These are phyloP conservation scores for Paecilomyces variotii DNA, from an alignment of 2,329 filamentous ascomycete species.

Conservation along the genomic window DNA sequence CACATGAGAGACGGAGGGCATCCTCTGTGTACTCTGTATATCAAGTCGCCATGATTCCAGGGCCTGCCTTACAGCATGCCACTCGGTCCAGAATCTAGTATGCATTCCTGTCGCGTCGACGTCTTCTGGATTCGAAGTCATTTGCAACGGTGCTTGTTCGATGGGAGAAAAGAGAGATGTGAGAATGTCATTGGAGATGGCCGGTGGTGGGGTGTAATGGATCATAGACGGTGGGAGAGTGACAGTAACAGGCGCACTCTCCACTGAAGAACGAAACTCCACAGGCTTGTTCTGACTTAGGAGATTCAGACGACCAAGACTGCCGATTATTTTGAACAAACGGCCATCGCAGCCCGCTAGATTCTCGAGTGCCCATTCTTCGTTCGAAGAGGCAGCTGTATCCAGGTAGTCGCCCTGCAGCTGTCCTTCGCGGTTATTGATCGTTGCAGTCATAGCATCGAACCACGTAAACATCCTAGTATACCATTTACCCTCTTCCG, in stretches of 20 bases:
- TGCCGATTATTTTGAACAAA: slow-evolving; percentile 77
- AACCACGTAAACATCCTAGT: slow-evolving; percentile 91
- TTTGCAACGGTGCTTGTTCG: slow-evolving; percentile 26
- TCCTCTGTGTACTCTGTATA: slow-evolving; percentile 11
- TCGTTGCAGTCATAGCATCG: slow-evolving; percentile 82
- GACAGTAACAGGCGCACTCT: slow-evolving; percentile 16
- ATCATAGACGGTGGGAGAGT: slow-evolving; percentile 28
- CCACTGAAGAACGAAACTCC: slow-evolving; percentile 15
- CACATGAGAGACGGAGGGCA: slow-evolving; percentile 7
- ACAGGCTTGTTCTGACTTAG: slow-evolving; percentile 59
- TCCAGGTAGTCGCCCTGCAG: slow-evolving; percentile 57
- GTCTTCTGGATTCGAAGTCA: slow-evolving; percentile 10
- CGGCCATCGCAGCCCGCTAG: slow-evolving; percentile 78
- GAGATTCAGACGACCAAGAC: slow-evolving; percentile 75
- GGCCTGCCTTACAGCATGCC: slow-evolving; percentile 68
- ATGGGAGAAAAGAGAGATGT: slow-evolving; percentile 36
- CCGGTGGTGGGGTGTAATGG: slow-evolving; percentile 16
- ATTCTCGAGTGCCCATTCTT: slow-evolving; percentile 72
- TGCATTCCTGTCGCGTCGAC: not conserved
- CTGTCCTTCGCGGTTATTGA: slow-evolving; percentile 85
- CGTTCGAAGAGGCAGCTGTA: slow-evolving; percentile 55
- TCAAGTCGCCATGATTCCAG: slow-evolving; percentile 79
- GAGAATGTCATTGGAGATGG: slow-evolving; percentile 11
- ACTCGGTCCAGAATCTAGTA: slow-evolving; percentile 69
- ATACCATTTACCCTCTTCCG: slow-evolving; percentile 70